Evolutionary conservation across 176 grass and related monocot species (phyloP).

Genomic region (Eleusine indica): DNA sequence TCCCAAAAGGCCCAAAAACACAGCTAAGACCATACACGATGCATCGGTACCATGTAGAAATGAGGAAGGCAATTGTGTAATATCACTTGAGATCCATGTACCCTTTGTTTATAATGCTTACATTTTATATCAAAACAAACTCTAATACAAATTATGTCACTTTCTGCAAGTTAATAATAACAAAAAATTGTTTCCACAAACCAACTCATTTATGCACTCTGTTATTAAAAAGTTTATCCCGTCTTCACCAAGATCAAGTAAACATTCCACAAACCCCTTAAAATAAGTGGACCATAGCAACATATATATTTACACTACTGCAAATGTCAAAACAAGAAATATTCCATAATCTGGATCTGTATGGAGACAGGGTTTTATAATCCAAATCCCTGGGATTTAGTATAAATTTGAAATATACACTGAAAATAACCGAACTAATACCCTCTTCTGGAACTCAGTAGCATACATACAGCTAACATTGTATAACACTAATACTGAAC

Average conservation of each 20-base stretch:
- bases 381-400: background rate
- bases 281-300: background rate
- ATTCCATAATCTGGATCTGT: background rate
- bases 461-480: background rate
- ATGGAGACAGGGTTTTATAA: background rate
- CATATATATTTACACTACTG: background rate
- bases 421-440: background rate
- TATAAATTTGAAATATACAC: background rate
- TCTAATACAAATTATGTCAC: no score
- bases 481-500: constrained; percentile 17
- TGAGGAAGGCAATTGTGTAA: no score
- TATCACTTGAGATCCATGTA: no score
- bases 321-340: constrained; percentile 20
- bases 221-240: no score
- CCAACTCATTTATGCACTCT: no score
- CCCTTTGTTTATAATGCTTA: no score
- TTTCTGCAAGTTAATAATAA: no score
- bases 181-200: no score
- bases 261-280: background rate
- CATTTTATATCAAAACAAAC: no score
- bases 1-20: no score
- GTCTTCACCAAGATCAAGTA: background rate
- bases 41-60: no score
- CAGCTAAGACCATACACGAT: no score
- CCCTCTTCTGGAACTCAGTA: background rate